phyloP scores from a whole-genome alignment of 2,329 filamentous ascomycete genomes.

The Plenodomus biglobosus region DNA sequence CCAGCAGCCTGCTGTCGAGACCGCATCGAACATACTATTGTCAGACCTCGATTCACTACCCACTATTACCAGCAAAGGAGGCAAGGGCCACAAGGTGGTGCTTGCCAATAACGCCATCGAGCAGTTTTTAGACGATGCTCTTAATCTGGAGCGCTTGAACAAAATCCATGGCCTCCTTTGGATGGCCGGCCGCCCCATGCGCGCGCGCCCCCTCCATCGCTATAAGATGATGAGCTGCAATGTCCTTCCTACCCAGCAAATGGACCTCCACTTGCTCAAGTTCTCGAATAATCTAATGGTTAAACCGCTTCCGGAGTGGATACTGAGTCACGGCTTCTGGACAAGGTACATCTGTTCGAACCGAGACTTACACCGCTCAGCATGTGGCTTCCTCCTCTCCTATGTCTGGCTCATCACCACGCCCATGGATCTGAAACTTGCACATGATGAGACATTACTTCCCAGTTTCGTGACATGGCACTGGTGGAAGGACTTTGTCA shows the following conservation, averaged over 20 bases:
- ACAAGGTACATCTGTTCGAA: conserved; percentile 24
- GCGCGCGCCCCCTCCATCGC: conserved; percentile 38
- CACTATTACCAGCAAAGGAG: conserved; percentile 30
- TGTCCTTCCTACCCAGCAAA: conserved; percentile 36
- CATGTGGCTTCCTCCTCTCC: conserved; percentile 36
- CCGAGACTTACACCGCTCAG: conserved; percentile 24
- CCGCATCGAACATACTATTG: conserved; percentile 20
- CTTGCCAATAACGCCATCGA: conserved; percentile 31
- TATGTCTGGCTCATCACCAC: conserved; percentile 42
- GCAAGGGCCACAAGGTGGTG: conserved; percentile 16
- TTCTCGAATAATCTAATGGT: conserved; percentile 35
- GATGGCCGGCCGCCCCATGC: conserved; percentile 43
- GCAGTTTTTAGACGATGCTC: conserved; percentile 30
- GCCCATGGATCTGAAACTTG: conserved; percentile 39
- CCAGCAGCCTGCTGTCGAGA: conserved; percentile 23
- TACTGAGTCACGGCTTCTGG: conserved; percentile 38
- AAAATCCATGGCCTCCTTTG: conserved; percentile 39
- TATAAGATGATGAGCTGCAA: conserved; percentile 41
- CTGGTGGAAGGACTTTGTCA: conserved; percentile 40
- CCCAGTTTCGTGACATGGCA: conserved; percentile 37
- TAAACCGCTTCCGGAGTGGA: conserved; percentile 40
- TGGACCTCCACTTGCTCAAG: conserved; percentile 42
- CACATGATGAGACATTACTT: conserved; percentile 32
- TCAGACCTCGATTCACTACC: conserved; percentile 36
- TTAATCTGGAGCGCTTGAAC: conserved; percentile 37